A percentile compares a stretch with the other conserved stretches of the same genome.
These are phyloP conservation scores for Paramecium primaurelia DNA, from an alignment of 73 alveolate species.

Conservation along the genomic window DNA sequence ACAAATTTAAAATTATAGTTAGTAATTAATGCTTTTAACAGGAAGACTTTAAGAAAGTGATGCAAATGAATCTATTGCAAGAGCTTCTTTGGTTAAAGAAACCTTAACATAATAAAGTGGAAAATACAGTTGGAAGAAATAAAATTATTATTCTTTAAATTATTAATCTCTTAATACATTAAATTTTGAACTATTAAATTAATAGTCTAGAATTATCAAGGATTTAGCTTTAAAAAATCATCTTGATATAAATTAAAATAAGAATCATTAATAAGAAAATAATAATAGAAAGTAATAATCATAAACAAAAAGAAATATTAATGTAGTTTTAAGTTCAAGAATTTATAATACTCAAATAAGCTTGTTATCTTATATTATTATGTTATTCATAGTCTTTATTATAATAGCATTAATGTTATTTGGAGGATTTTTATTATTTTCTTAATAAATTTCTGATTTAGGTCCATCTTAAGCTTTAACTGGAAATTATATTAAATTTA, in stretches of 20 bases:
- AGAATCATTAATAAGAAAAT: background rate
- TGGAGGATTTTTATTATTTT: background rate
- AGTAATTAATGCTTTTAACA: background rate
- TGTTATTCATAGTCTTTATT: background rate
- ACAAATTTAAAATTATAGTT: background rate
- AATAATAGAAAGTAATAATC: background rate
- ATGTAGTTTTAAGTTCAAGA: background rate
- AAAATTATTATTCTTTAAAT: background rate
- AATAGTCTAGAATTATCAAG: background rate
- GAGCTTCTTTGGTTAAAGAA: background rate
- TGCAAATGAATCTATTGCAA: background rate
- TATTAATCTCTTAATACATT: background rate
- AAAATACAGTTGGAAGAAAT: background rate
- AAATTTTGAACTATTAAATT: background rate
- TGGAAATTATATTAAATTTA: background rate
- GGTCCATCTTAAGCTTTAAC: background rate
- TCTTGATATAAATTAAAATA: background rate
- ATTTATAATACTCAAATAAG: conserved; percentile 4
- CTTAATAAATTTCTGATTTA: background rate
- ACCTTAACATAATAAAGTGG: background rate
- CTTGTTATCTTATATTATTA: background rate
- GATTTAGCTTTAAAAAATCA: background rate
- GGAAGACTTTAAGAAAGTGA: conserved; percentile 19
- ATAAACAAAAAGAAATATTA: background rate
- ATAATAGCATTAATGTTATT: background rate